Evolutionary conservation across 2,329 filamentous ascomycete species (phyloP).

Genomic region (Canariomyces notabilis): DNA sequence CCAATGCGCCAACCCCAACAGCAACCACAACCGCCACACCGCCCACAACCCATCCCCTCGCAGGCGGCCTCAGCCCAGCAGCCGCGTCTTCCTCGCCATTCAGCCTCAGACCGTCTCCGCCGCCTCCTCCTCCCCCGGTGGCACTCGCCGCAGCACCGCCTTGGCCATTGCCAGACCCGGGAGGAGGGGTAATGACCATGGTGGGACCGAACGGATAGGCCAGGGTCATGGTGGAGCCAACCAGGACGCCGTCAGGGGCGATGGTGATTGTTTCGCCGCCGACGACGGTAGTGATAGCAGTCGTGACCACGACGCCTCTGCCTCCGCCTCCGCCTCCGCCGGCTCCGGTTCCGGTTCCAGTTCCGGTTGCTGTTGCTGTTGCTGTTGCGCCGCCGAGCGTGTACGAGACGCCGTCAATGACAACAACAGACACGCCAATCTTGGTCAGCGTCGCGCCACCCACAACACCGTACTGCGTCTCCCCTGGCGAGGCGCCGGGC

Average conservation of each 20-base stretch:
- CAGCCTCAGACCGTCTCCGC: not conserved
- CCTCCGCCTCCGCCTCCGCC: too few relatives aligned
- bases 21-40: constrained; percentile 2
- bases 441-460: constrained; percentile 50
- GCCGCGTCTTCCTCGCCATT: constrained; percentile 16
- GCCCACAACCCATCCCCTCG: constrained; percentile 6
- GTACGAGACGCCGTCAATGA: constrained; percentile 48
- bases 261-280: constrained; percentile 49
- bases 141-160: not conserved
- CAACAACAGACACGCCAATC: constrained; percentile 42
- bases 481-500: constrained; percentile 29
- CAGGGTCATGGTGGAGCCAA: constrained; percentile 41
- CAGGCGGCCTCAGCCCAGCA: constrained; percentile 8
- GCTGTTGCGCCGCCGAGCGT: constrained; percentile 46
- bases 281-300: constrained; percentile 40
- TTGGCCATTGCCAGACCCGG: constrained; percentile 18
- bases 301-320: too few relatives aligned
- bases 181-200: constrained; percentile 36
- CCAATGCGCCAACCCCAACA: constrained; percentile 2
- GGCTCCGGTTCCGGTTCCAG: too few relatives aligned
- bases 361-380: too few relatives aligned
- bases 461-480: constrained; percentile 42
- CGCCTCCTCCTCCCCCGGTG: not conserved
- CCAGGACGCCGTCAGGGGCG: constrained; percentile 44
- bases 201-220: constrained; percentile 42